Base-by-base conservation (phyloP, 179 eudicot genomes). In the Camellia oleifera region DNA sequence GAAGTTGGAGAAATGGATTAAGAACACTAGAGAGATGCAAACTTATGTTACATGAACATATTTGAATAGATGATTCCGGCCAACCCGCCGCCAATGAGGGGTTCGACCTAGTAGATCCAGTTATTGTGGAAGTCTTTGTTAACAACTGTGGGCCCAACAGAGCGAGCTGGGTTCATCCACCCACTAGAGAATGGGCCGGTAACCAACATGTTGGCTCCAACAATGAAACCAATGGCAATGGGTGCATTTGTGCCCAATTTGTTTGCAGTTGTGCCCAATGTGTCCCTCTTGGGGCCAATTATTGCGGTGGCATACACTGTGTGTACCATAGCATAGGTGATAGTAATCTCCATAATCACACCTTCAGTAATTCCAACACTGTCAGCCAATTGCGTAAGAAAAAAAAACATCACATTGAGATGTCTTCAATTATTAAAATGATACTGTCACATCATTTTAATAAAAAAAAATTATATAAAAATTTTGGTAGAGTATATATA, bases 71-170 rank as follows among this genome's bases (percentile, higher is more conserved):
- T 61, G 66, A 82, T 77, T 0, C 97, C 94, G 62, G 94, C 97
- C 5, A 91, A 71, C 50, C 94, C 94, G 42, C 97, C 97, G 64
- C 97, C 94, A 70, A 90, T 68, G 48, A 92, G 90, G 12, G 97
- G 97, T 12, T 94, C 97, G 52, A 89, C 91, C 94, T 94, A 90
- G 82, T 92, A 90, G 77, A 92, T 82, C 97, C 97, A 92, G 89
- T 80, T 81, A 62, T 81, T 88, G 20, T 75, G 58, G 88, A 86
- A 92, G 82, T 23, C 26, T 23, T 23, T 23, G 26, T 23, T 23
- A 1, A 88, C 97, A 5, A 92, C 89, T 1, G 93, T 93, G 0
- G 96, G 96, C 2, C 96, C 96, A 13, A 90, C 88, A 0, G 96
- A 92, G 0, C 97, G 87, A 69, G 97, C 97, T 0, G 92, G 97